Evolutionary conservation across 257 asterid species (phyloP), one percentile per base, ranked within the genome.

Genomic region (Solanum tarijense): DNA sequence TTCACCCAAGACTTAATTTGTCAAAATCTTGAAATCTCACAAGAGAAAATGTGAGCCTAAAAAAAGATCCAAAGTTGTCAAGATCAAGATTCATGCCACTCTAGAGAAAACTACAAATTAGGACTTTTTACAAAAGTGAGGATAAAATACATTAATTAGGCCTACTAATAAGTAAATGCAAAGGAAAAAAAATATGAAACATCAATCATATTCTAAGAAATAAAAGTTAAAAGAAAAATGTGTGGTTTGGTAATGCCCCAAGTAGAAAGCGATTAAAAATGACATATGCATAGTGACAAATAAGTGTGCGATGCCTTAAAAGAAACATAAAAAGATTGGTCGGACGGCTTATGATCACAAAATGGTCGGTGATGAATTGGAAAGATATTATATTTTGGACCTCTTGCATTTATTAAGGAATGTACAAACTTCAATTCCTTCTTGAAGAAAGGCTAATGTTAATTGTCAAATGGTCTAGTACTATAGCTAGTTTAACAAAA

Each of bases 251-350:
- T 35, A 41, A 35, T 2, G 74, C 16, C 62, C 43, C 83, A 52
- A 87, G 78, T 84, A 55, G 90, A 79, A 43, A 7, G 52, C 3
- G 84, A 25, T 79, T 39, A 55, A 35, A 87, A 62, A 55, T 72
- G 38, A 20, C 55, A 31, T 52, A 87, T 52, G 20, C 73, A 71
- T 68, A 72, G 76, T 69, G 90, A 88, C 88, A 84, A 41, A 73
- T 83, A 23, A 90, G 55, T 69, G 58, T 88, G 32, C 32, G 32
- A 31, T 31, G 73, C 29, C 29, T 21, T 55, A 76, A 23, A 23
- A 74, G 83, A 35, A 36, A 36, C 76, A 87, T 31, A 76, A 31
- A 21, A 76, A 86, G 91, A 91, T 89, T 89, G 91, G 91, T 83
- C 83, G 86, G 92, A 73, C 91, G 90, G 90, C 58, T 71, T 27